phyloP scores from a whole-genome alignment of 352 stramenopile genomes.

The Peronospora belbahrii region DNA sequence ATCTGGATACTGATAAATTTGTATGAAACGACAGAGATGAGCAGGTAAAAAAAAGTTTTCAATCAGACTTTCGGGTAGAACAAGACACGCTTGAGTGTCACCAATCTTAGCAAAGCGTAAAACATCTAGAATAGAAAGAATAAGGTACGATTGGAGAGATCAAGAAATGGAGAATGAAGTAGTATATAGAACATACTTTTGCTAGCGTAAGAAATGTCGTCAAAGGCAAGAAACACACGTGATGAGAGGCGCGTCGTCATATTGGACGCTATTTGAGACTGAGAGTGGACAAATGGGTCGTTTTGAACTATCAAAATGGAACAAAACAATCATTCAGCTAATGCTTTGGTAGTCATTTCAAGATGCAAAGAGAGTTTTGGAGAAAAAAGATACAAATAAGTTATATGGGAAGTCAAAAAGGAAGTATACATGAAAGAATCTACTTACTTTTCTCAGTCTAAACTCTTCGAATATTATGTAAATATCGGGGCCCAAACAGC shows the following conservation, averaged over 20 bases:
- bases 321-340: no score
- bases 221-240: slow-evolving; percentile 52
- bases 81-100: neutral
- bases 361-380: no score
- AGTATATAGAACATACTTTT: slow-evolving; percentile 28
- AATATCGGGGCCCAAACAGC: no score
- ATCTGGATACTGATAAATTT: slow-evolving; percentile 10
- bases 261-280: no score
- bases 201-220: slow-evolving; percentile 61
- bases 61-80: slow-evolving; percentile 1
- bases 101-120: slow-evolving; percentile 26
- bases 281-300: no score
- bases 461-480: no score
- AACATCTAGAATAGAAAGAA: slow-evolving; percentile 21
- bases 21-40: slow-evolving; percentile 10
- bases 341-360: no score
- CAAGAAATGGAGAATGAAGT: neutral
- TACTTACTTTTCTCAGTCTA: no score
- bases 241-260: neutral
- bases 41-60: slow-evolving; percentile 7
- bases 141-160: neutral
- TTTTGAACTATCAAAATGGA: no score
- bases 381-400: no score
- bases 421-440: no score
- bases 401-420: no score